These are phyloP conservation scores for Cladosporium oxysporum DNA, from an alignment of 2,329 filamentous ascomycete species.

Conservation along the genomic window DNA sequence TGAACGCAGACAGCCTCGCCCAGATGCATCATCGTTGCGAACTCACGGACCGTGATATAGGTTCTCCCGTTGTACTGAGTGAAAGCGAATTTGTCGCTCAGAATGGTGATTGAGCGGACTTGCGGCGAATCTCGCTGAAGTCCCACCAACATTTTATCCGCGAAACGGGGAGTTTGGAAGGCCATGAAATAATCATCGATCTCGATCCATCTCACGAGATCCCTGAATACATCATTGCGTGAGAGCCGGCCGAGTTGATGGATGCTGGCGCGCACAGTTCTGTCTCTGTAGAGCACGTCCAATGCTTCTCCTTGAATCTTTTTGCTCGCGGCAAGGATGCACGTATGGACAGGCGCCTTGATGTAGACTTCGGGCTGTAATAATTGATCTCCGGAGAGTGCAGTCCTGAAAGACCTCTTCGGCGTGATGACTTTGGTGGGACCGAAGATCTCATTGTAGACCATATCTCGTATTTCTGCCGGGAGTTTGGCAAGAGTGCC, in stretches of 20 bases:
- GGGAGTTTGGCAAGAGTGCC: background rate
- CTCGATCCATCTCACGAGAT: background rate
- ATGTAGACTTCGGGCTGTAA: background rate
- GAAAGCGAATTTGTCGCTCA: conserved; percentile 1
- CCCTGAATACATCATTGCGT: background rate
- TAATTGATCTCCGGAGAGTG: background rate
- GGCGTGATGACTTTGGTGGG: conserved; percentile 1
- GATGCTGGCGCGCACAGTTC: conserved; percentile 2
- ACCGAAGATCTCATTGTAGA: conserved; percentile 11
- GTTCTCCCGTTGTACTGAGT: background rate
- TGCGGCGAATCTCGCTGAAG: background rate
- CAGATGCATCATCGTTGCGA: background rate
- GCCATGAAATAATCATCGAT: background rate
- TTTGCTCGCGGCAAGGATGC: conserved; percentile 21
- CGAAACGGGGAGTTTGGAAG: background rate
- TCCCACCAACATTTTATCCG: background rate
- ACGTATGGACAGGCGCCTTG: background rate
- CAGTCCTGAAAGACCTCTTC: background rate
- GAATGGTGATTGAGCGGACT: conserved; percentile 15
- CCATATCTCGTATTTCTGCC: background rate
- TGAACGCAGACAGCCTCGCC: background rate
- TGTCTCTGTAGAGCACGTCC: conserved; percentile 20
- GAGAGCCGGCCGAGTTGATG: background rate
- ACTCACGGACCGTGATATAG: background rate
- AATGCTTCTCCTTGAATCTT: conserved; percentile 20